Evolutionary conservation across 768 basidiomycete genomes (phyloP).

Genomic region (Sutorius australiensis): DNA sequence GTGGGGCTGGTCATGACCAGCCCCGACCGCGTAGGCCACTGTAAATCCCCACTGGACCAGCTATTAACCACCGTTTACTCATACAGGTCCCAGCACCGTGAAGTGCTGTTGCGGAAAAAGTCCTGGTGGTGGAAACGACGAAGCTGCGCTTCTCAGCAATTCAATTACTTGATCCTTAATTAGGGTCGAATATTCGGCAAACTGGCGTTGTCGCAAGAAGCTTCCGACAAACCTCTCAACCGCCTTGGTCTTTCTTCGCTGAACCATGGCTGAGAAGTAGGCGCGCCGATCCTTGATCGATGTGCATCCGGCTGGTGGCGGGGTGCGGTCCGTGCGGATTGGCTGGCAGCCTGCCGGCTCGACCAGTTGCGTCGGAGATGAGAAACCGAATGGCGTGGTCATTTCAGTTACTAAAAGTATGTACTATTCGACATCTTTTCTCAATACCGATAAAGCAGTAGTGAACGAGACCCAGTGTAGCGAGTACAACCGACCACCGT

Average conservation of each 20-base stretch:
- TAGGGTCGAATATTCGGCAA: slow-evolving; percentile 17
- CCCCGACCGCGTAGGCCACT: not conserved
- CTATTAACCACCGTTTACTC: slow-evolving; percentile 5
- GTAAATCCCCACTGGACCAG: not conserved
- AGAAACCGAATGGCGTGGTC: slow-evolving; percentile 13
- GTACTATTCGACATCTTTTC: slow-evolving; percentile 4
- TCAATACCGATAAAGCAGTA: not conserved
- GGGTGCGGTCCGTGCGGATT: slow-evolving; percentile 12
- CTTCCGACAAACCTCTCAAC: slow-evolving; percentile 2
- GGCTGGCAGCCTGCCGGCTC: slow-evolving; percentile 5
- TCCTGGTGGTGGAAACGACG: slow-evolving; percentile 8
- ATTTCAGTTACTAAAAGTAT: slow-evolving; percentile 8
- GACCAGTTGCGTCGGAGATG: slow-evolving; percentile 17
- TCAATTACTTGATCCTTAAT: slow-evolving; percentile 23
- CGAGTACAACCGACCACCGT: not conserved
- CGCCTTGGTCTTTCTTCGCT: slow-evolving; percentile 8
- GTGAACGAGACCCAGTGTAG: not conserved
- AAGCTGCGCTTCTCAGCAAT: slow-evolving; percentile 15
- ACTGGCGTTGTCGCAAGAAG: slow-evolving; percentile 8
- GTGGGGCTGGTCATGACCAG: not conserved
- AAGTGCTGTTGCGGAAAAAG: slow-evolving; percentile 5
- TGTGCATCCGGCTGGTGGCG: slow-evolving; percentile 8
- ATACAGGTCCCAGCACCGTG: slow-evolving; percentile 1
- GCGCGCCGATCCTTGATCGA: slow-evolving; percentile 7
- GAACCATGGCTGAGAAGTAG: slow-evolving; percentile 1